Percentiles rank a stretch among this genome's conserved stretches.
Evolutionary conservation across 495 filamentous ascomycete species (phyloP).

Genomic region (Aspergillus leporis): DNA sequence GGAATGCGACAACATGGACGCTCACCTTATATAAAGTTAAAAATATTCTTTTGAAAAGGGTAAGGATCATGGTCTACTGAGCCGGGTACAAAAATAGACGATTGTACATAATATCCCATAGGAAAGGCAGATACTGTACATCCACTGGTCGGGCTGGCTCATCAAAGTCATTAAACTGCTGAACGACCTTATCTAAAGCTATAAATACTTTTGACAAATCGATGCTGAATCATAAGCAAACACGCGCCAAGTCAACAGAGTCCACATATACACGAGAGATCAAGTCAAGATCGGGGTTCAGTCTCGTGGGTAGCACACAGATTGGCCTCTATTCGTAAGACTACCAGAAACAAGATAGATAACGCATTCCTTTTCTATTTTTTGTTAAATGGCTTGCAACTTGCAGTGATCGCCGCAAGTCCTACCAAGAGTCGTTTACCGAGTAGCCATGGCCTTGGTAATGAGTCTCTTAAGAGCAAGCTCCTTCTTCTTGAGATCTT

Average conservation of each 20-base stretch:
- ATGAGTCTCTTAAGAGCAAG: constrained; percentile 95
- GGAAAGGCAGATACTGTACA: constrained; percentile 1
- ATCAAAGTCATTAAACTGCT: constrained; percentile 43
- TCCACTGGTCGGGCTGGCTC: constrained; percentile 13
- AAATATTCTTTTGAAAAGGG: too few species aligned
- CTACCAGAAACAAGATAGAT: constrained; percentile 1
- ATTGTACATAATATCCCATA: neutral
- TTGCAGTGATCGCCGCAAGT: neutral
- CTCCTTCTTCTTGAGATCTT: constrained; percentile 99
- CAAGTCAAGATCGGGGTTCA: neutral
- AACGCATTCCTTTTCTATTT: neutral
- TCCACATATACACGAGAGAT: neutral
- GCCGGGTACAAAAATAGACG: neutral
- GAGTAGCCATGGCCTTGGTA: constrained; percentile 93
- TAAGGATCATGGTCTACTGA: too few species aligned
- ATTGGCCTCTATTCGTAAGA: constrained; percentile 12
- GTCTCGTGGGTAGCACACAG: constrained; percentile 10
- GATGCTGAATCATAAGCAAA: constrained; percentile 16
- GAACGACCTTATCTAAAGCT: constrained; percentile 37
- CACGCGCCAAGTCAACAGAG: constrained; percentile 4
- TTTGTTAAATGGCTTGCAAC: neutral
- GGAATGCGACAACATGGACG: too few species aligned
- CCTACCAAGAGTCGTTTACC: constrained; percentile 52
- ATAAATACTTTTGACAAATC: constrained; percentile 38
- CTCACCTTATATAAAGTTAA: too few species aligned